Evolutionary conservation across 2,329 filamentous ascomycete species (phyloP).

Genomic region (Hymenoscyphus infarciens): DNA sequence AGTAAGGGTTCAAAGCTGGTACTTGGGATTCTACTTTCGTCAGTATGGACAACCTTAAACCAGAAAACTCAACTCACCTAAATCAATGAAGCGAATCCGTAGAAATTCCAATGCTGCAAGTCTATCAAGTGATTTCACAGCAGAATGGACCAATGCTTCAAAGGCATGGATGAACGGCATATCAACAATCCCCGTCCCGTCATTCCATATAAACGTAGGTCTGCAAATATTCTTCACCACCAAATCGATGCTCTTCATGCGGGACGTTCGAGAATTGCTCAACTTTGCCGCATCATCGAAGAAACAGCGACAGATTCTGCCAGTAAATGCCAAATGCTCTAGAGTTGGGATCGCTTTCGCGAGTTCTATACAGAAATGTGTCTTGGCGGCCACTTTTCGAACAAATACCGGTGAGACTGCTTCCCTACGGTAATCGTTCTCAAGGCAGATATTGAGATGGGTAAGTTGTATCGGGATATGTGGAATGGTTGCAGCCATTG

Average conservation of each 20-base stretch:
- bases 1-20: constrained; percentile 70
- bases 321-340: constrained; percentile 69
- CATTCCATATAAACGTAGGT: constrained; percentile 47
- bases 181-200: constrained; percentile 68
- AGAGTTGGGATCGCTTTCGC: constrained; percentile 58
- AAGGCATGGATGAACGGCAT: constrained; percentile 70
- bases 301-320: constrained; percentile 66
- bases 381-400: constrained; percentile 51
- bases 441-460: constrained; percentile 64
- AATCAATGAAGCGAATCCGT: constrained; percentile 70
- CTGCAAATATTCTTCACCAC: constrained; percentile 74
- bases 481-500: constrained; percentile 61
- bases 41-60: constrained; percentile 7
- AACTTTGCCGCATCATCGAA: constrained; percentile 56
- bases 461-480: constrained; percentile 54
- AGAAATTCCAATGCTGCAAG: constrained; percentile 60
- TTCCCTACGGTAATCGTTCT: constrained; percentile 68
- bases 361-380: constrained; percentile 64
- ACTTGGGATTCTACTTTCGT: constrained; percentile 59
- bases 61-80: constrained; percentile 45
- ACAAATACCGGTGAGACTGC: constrained; percentile 57
- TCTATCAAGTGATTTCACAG: constrained; percentile 56
- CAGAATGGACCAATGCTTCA: constrained; percentile 63
- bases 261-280: constrained; percentile 44
- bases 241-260: constrained; percentile 64